Conservation (phyloP, 768 basidiomycete genomes). For the Tricholoma bakamatsutake region DNA sequence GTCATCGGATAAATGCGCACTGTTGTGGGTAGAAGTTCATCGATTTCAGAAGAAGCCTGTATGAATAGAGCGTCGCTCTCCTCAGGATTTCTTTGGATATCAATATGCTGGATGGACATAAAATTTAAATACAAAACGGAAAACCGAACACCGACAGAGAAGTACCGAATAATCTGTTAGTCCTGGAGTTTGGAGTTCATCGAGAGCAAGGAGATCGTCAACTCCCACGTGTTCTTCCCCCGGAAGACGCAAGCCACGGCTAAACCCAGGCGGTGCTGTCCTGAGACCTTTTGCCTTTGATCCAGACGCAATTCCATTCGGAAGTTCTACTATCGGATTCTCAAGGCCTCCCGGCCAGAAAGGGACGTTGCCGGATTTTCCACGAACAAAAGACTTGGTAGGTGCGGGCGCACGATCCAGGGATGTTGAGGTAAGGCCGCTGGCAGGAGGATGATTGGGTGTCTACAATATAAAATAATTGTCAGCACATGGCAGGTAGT, state of each 20-base stretch:
- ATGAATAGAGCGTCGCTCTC: constrained; percentile 11
- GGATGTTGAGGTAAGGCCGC: constrained; percentile 80
- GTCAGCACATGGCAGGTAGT: background rate
- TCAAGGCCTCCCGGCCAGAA: constrained; percentile 94
- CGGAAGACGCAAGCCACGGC: constrained; percentile 68
- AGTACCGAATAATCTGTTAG: constrained; percentile 14
- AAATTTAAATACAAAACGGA: background rate
- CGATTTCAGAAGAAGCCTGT: constrained; percentile 47
- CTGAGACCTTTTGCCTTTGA: constrained; percentile 44
- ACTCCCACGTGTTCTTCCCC: constrained; percentile 46
- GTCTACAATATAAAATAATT: constrained; percentile 33
- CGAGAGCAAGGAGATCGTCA: constrained; percentile 32
- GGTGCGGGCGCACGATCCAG: constrained; percentile 80
- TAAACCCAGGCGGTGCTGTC: constrained; percentile 78
- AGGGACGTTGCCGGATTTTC: constrained; percentile 89
- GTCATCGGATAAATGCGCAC: constrained; percentile 22
- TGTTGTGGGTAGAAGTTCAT: constrained; percentile 69
- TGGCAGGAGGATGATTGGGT: constrained; percentile 46
- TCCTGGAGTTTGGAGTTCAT: constrained; percentile 9
- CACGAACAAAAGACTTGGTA: constrained; percentile 79
- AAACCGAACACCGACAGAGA: background rate
- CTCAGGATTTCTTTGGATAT: constrained; percentile 8
- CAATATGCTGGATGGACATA: constrained; percentile 6
- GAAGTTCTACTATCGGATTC: constrained; percentile 39
- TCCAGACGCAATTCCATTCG: constrained; percentile 21